phyloP scores from a whole-genome alignment of 1,139 yeast species.

The Zygosaccharomyces sapae region DNA sequence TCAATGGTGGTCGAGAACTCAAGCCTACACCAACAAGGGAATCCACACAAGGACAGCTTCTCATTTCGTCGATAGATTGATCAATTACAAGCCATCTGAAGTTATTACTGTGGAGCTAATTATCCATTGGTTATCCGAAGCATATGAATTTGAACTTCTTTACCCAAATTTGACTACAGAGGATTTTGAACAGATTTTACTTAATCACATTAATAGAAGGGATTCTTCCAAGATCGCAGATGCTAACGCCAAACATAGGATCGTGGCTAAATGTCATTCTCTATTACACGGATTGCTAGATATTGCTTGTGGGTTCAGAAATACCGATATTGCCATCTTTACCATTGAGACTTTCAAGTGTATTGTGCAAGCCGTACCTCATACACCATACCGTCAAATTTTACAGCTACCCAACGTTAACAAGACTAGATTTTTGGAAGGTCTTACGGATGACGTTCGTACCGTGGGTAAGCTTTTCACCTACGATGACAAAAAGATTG shows the following conservation, averaged over 20 bases:
- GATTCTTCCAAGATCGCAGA: constrained; percentile 39
- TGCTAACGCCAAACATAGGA: constrained; percentile 44
- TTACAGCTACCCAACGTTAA: constrained; percentile 79
- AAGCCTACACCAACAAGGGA: constrained; percentile 77
- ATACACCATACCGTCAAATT: constrained; percentile 55
- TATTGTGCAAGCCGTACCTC: constrained; percentile 72
- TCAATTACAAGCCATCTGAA: constrained; percentile 75
- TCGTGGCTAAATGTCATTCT: constrained; percentile 61
- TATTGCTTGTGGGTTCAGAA: constrained; percentile 75
- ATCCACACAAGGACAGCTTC: constrained; percentile 81
- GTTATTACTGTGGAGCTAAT: constrained; percentile 56
- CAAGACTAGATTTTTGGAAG: constrained; percentile 34
- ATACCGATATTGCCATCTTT: constrained; percentile 56
- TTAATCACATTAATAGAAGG: constrained; percentile 55
- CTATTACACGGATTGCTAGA: constrained; percentile 73
- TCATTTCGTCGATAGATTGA: constrained; percentile 55
- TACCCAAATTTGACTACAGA: constrained; percentile 45
- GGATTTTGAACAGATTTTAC: constrained; percentile 50
- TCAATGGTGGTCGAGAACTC: constrained; percentile 85
- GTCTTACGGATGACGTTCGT: constrained; percentile 44
- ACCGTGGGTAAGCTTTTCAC: constrained; percentile 68
- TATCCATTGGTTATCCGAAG: constrained; percentile 56
- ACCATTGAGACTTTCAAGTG: constrained; percentile 68
- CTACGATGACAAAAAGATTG: constrained; percentile 51
- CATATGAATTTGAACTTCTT: constrained; percentile 55